phyloP scores from a whole-genome alignment of 2,329 filamentous ascomycete genomes.

The Lecanicillium sp. region DNA sequence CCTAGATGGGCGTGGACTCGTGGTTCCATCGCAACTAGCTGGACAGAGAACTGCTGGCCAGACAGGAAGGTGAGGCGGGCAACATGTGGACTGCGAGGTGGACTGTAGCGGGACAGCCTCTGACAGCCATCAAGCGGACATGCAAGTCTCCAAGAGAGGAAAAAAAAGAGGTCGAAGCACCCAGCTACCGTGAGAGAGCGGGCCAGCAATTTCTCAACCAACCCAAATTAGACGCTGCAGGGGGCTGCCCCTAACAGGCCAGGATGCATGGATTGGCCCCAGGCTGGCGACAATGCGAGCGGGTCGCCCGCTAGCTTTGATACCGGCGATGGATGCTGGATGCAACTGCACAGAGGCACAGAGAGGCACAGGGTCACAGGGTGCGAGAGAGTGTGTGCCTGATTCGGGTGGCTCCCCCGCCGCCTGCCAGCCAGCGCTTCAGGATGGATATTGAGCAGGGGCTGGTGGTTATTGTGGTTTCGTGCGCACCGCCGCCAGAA shows the following conservation, averaged over 20 bases:
- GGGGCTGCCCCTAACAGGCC: conserved; percentile 4
- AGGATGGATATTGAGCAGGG: conserved; percentile 11
- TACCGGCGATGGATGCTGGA: background rate
- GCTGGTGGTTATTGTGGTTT: background rate
- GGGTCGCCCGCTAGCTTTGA: conserved; percentile 9
- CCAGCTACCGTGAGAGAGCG: background rate
- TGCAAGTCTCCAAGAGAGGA: background rate
- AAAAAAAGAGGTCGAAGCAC: conserved; percentile 6
- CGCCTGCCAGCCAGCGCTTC: conserved; percentile 11
- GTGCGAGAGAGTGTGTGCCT: background rate
- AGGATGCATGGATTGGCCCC: conserved; percentile 2
- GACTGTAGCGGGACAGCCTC: background rate
- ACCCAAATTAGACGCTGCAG: conserved; percentile 11
- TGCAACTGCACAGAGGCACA: too few relatives aligned
- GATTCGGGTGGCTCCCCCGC: conserved; percentile 9
- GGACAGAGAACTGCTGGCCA: too few relatives aligned
- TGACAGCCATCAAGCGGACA: background rate
- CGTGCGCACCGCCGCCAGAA: background rate
- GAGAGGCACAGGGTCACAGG: background rate
- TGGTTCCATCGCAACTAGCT: too few relatives aligned
- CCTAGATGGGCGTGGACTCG: too few relatives aligned
- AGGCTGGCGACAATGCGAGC: conserved; percentile 3
- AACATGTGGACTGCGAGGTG: too few relatives aligned
- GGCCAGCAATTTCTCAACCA: conserved; percentile 11
- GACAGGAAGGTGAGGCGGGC: too few relatives aligned